Evolutionary conservation across 805 yeast species (phyloP), one percentile per base, ranked within the genome.

Genomic region (Huiozyma naganishii): DNA sequence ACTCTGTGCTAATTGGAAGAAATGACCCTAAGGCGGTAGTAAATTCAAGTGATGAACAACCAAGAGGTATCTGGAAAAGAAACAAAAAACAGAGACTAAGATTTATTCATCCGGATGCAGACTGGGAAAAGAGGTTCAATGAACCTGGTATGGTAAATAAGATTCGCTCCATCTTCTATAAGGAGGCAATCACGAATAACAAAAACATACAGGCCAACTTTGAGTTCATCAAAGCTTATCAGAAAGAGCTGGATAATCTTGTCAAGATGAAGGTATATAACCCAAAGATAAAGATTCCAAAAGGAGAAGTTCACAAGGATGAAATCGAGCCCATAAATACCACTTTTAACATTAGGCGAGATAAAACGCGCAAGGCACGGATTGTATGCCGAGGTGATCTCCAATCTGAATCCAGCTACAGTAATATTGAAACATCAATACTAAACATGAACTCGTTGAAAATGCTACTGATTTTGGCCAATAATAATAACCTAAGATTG

Each of bases 121-220:
- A 7, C 23, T 36, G 39, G 39, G 39, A 36, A 36, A 36, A n/a
- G 39, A 12, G 4, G 9, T 30, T 30, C 33, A 30, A 30, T 9
- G 33, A 8, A 30, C 33, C 33, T 30, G 23, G 23, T 17, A 17
- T 17, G 23, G 23, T 17, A 17, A 30, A 30, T 8, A 30, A 30
- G 33, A 30, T 30, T 30, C 3, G 41, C 23, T 7, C 44, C 28
- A 17, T 41, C n/a, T 46, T 42, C 12, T 43, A 40, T 32, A 43
- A 41, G n/a, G 40, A 46, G 7, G 49, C 49, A 3, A 43, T 46
- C 7, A 34, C 44, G n/a, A 36, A 41, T 10, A 46, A 46, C 28
- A 23, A n/a, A 13, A 41, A 43, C 32, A 6, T 28, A 8, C 11
- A 29, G 7, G 33, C 17, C n/a, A 41, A 37, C 17, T 10, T 23